Conservation (phyloP, 106 monocot genomes). For the Dendrobium huoshanense region DNA sequence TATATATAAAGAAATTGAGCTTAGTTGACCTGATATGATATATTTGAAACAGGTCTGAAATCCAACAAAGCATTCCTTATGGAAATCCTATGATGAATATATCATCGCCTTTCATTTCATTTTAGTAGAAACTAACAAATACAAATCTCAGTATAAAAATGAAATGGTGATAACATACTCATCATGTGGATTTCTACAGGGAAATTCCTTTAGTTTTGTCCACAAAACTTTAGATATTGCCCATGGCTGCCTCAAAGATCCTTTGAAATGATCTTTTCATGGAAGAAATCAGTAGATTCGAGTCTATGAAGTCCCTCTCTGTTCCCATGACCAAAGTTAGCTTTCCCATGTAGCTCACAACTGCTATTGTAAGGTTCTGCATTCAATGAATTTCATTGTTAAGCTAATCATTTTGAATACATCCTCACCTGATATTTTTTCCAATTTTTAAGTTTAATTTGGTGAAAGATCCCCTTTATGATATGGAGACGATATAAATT, state of each 20-base stretch:
- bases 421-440: no score
- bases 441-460: no score
- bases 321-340: constrained; percentile 57
- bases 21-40: no score
- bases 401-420: neutral
- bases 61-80: no score
- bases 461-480: no score
- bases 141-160: neutral
- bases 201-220: neutral
- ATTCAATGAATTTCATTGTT: neutral
- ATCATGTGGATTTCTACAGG: neutral
- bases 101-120: no score
- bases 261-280: constrained; percentile 52
- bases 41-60: neutral
- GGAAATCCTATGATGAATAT: no score
- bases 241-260: constrained; percentile 41
- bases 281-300: constrained; percentile 31
- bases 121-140: no score
- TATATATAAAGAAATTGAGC: neutral
- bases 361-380: constrained; percentile 54
- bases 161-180: neutral
- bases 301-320: constrained; percentile 65
- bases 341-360: constrained; percentile 74
- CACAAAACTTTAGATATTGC: neutral
- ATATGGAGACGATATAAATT: no score